phyloP scores from a whole-genome alignment of 495 filamentous ascomycete species.

The Penicillium nucicola region DNA sequence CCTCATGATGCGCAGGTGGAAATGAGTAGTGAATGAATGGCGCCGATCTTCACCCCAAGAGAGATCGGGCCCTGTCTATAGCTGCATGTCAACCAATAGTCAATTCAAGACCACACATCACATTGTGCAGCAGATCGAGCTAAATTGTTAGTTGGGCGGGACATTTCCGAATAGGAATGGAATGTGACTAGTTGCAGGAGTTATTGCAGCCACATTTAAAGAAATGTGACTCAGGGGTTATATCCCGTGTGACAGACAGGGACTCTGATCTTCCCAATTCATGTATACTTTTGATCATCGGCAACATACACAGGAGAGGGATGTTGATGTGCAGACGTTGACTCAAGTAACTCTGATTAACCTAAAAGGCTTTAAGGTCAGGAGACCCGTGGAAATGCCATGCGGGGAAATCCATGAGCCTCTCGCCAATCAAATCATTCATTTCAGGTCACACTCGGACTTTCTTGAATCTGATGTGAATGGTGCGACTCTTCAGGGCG shows the following conservation, averaged over 20 bases:
- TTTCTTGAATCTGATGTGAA: not conserved
- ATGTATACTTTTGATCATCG: too few relatives aligned
- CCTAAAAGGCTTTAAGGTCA: constrained; percentile 3
- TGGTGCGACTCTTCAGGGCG: not conserved
- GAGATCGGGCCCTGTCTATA: constrained; percentile 12
- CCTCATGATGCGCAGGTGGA: constrained; percentile 17
- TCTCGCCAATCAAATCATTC: not conserved
- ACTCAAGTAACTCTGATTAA: not conserved
- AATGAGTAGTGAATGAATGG: constrained; percentile 11
- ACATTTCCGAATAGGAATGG: constrained; percentile 13
- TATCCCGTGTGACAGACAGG: constrained; percentile 5
- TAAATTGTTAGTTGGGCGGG: constrained; percentile 8
- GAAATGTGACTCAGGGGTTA: constrained; percentile 22
- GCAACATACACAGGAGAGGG: not conserved
- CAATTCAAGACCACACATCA: constrained; percentile 5
- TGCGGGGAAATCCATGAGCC: not conserved
- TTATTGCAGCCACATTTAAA: constrained; percentile 15
- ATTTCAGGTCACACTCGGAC: not conserved
- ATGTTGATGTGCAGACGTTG: too few relatives aligned
- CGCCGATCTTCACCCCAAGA: constrained; percentile 24
- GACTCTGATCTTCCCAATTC: not conserved
- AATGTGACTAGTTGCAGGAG: constrained; percentile 25
- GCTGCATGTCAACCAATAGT: constrained; percentile 3
- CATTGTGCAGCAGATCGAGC: constrained; percentile 5
- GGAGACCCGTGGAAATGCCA: not conserved